phyloP scores from a whole-genome alignment of 148 eudicot species.

The Dianthus caryophyllus region DNA sequence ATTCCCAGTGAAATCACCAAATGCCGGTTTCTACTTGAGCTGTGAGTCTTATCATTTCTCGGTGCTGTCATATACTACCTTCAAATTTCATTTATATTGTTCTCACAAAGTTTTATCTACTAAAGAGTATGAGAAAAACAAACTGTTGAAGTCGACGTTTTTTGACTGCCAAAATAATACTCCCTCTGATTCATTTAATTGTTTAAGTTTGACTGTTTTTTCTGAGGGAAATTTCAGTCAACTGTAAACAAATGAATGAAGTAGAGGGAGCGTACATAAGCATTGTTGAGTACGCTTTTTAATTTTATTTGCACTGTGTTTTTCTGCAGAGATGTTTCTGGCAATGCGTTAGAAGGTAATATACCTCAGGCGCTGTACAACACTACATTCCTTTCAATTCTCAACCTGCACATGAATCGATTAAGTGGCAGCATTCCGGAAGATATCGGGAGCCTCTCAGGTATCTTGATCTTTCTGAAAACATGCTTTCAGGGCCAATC shows the following conservation, averaged over 20 bases:
- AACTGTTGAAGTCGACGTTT: no score
- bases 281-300: neutral
- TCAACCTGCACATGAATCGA: slow-evolving; percentile 68
- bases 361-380: slow-evolving; percentile 74
- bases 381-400: slow-evolving; percentile 66
- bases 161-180: no score
- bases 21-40: slow-evolving; percentile 85
- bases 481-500: slow-evolving; percentile 66
- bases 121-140: no score
- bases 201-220: no score
- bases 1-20: slow-evolving; percentile 60
- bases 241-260: no score
- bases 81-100: no score
- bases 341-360: slow-evolving; percentile 72
- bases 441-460: slow-evolving; percentile 56
- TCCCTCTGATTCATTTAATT: no score
- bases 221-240: no score
- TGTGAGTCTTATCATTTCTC: slow-evolving; percentile 55
- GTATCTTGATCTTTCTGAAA: slow-evolving; percentile 69
- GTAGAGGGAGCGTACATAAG: neutral
- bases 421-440: slow-evolving; percentile 65
- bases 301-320: slow-evolving; percentile 15
- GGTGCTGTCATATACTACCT: neutral
- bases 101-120: no score
- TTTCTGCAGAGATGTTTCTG: slow-evolving; percentile 84